A percentile compares a stretch with the other conserved stretches of the same genome.
phyloP scores from a whole-genome alignment of 208 protist species.

The Angomonas desouzai region DNA sequence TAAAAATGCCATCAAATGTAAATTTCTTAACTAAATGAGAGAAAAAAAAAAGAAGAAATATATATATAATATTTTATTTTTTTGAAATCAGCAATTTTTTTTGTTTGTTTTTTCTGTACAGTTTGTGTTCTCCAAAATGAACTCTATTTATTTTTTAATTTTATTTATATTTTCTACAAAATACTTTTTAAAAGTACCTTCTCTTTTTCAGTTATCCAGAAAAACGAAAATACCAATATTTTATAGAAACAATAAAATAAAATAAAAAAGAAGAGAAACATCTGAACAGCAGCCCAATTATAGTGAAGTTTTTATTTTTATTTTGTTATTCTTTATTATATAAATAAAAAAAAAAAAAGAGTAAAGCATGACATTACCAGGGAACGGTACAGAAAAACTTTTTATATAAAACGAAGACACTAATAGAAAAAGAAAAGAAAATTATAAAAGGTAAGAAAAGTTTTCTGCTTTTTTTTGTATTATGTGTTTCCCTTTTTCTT shows the following conservation, averaged over 20 bases:
- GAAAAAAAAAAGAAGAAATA: not conserved
- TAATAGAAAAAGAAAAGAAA: not conserved
- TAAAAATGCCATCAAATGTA: too few species aligned
- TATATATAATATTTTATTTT: not conserved
- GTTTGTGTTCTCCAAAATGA: constrained; percentile 8
- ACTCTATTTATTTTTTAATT: constrained; percentile 6
- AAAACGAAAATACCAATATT: not conserved
- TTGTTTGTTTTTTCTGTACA: constrained; percentile 11
- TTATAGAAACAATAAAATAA: constrained; percentile 16
- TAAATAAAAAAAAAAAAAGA: not conserved
- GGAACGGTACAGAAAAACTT: not conserved
- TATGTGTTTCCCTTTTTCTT: too few species aligned
- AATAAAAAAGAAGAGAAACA: constrained; percentile 15
- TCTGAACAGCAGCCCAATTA: too few species aligned
- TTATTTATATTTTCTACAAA: too few species aligned
- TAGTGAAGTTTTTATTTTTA: not conserved
- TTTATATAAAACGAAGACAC: not conserved
- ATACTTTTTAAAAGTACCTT: too few species aligned
- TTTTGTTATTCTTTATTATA: not conserved
- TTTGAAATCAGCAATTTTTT: not conserved
- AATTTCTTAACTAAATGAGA: not conserved
- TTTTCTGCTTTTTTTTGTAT: too few species aligned
- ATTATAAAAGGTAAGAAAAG: constrained; percentile 18
- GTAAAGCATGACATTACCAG: not conserved
- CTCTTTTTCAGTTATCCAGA: too few species aligned